Base-by-base conservation (phyloP, 1,284 basidiomycete genomes). In the Tylopilus orsonianus region DNA sequence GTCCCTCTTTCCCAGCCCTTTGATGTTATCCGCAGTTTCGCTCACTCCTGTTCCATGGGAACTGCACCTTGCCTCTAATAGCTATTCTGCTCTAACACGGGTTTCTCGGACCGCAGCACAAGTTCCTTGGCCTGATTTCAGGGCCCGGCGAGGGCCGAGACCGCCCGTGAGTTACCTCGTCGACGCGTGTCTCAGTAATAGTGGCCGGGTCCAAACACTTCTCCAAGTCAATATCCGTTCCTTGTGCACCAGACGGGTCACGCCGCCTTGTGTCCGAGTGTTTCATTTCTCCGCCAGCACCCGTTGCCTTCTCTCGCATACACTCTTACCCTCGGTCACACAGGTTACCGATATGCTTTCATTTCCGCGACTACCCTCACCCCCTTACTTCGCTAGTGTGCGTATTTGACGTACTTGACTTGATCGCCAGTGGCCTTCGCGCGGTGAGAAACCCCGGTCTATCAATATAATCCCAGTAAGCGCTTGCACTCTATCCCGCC, bases 361-460 rank as follows among this genome's bases (percentile, higher is more conserved):
- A 61, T 61, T 59, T 64, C 59, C 62, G 59, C 34, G 8, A 37
- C 4, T 4, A 36, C 50, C 48, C 49, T 48, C 23, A 6, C 16
- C 44, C 40, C 23, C 19, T 27, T 36, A 46, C 39, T 44, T 19
- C 19, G 41, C 41, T 36, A 30, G 5, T 36, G 16, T 39, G 20
- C 36, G 5, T 22, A 7, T 61, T 64, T 64, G 59, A 64, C 58
- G 58, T 63, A 63, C 44, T 47, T n/a, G 13, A 22, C n/a, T 37
- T 13, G 39, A 16, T 41, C 26, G 8, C 35, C 6, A 20, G 37
- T 46, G 26, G 48, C 37, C 26, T 41, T 23, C 22, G 16, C 33
- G 12, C 2, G 27, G 47, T 56, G 46, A 38, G 49, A 58, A 46
- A 22, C 18, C 24, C n/a, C 46, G 36, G 47, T 20, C 13, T 45